Evolutionary conservation across 1,284 basidiomycete species (phyloP).

Genomic region (Tilletia caries): DNA sequence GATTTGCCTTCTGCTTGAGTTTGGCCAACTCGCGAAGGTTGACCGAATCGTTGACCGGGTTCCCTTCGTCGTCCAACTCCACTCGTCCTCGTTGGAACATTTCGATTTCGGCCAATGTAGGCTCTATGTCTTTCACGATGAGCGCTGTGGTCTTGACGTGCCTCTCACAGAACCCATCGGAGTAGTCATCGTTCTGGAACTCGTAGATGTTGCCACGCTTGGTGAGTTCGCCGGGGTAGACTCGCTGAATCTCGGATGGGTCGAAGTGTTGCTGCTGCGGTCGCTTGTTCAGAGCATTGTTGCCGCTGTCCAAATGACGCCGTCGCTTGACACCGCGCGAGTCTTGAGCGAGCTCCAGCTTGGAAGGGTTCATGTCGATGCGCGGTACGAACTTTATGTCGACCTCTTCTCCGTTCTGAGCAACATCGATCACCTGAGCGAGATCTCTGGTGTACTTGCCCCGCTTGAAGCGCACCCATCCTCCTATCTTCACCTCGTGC

Average conservation of each 20-base stretch:
- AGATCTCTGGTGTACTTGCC: conserved; percentile 93
- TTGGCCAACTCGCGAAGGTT: conserved; percentile 82
- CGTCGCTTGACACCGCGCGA: conserved; percentile 52
- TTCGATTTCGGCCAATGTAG: conserved; percentile 92
- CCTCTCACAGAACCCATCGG: conserved; percentile 92
- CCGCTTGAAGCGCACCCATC: conserved; percentile 90
- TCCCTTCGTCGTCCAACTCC: conserved; percentile 33
- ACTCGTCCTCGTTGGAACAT: conserved; percentile 66
- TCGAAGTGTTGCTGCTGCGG: conserved; percentile 92
- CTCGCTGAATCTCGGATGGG: conserved; percentile 84
- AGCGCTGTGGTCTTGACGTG: conserved; percentile 81
- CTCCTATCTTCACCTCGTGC: conserved; percentile 75
- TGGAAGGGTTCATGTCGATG: conserved; percentile 75
- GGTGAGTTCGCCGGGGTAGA: conserved; percentile 63
- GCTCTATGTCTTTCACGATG: conserved; percentile 83
- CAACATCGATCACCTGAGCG: conserved; percentile 89
- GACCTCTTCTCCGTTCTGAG: conserved; percentile 88
- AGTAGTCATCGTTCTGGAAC: conserved; percentile 90
- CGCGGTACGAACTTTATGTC: too few species aligned
- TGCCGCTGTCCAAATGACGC: conserved; percentile 43
- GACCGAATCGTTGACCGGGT: conserved; percentile 55
- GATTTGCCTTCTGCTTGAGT: conserved; percentile 72
- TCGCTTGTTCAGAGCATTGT: conserved; percentile 61
- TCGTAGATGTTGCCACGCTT: conserved; percentile 63
- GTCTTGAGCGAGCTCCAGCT: conserved; percentile 53